These are phyloP conservation scores for Miscanthus lutarioriparius DNA, from an alignment of 176 grass and related monocot genomes.

Conservation along the genomic window DNA sequence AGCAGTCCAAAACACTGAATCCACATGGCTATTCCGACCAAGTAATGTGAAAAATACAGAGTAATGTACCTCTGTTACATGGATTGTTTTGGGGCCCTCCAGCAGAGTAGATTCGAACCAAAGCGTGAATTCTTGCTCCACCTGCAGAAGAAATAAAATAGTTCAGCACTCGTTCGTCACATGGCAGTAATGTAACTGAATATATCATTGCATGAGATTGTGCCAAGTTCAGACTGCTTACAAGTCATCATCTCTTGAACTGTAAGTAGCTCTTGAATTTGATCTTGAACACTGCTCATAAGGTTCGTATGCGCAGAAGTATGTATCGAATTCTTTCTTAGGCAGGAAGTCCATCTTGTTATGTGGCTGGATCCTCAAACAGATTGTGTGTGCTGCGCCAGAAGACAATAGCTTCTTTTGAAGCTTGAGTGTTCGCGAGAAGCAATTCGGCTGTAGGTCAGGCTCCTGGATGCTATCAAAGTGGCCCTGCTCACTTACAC, in stretches of 20 bases:
- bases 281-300: conserved; percentile 74
- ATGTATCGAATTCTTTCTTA: conserved; percentile 86
- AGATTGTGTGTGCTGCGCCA: conserved; percentile 64
- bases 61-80: conserved; percentile 53
- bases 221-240: conserved; percentile 54
- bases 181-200: conserved; percentile 9
- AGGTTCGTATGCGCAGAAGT: conserved; percentile 82
- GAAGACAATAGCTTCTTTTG: conserved; percentile 78
- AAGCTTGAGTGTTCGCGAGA: conserved; percentile 73
- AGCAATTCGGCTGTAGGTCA: conserved; percentile 83
- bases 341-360: conserved; percentile 74
- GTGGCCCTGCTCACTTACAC: conserved; percentile 58
- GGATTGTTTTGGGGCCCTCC: conserved; percentile 65
- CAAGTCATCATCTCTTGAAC: conserved; percentile 92
- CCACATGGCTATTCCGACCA: neutral
- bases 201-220: neutral
- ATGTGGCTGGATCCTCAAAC: conserved; percentile 80
- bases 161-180: neutral
- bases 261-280: conserved; percentile 73
- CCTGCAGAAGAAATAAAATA: conserved; percentile 37
- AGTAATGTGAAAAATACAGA: conserved; percentile 16
- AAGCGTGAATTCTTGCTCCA: conserved; percentile 62
- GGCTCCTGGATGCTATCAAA: conserved; percentile 62
- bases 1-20: conserved; percentile 1
- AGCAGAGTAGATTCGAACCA: conserved; percentile 65